Conservation (phyloP, 192 early-diverging fungal genomes). For the Spinellus fusiger region DNA sequence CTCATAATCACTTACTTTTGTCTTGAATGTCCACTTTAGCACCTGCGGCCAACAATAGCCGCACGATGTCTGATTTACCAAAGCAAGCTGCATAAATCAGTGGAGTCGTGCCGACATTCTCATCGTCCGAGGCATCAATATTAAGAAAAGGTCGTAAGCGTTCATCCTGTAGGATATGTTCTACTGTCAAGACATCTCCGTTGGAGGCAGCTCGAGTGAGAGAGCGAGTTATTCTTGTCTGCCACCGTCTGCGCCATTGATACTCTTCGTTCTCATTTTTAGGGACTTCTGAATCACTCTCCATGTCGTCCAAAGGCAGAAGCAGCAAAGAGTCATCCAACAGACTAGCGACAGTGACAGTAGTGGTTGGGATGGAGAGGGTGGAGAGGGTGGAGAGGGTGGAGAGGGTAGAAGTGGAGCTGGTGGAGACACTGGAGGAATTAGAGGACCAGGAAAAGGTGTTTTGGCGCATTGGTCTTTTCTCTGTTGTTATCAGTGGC, state of each 20-base stretch:
- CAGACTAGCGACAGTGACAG: neutral
- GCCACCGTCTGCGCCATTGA: neutral
- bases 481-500: neutral
- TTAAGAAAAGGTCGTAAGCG: slow-evolving; percentile 48
- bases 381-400: neutral
- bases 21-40: slow-evolving; percentile 75
- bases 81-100: slow-evolving; percentile 88
- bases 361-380: neutral
- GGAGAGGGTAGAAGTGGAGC: slow-evolving; percentile 7
- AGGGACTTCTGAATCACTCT: no score
- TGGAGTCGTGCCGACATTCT: slow-evolving; percentile 64
- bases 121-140: slow-evolving; percentile 76
- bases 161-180: slow-evolving; percentile 50
- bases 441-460: slow-evolving; percentile 7
- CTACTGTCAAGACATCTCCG: slow-evolving; percentile 62
- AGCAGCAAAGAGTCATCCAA: no score
- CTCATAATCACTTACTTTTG: slow-evolving; percentile 52
- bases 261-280: no score
- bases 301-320: no score
- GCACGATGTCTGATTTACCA: slow-evolving; percentile 69
- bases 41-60: slow-evolving; percentile 63
- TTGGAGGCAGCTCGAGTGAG: slow-evolving; percentile 65
- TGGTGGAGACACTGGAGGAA: no score
- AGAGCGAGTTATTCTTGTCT: neutral
- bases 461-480: slow-evolving; percentile 1